Evolutionary conservation across 1,139 yeast genomes (phyloP).

Genomic region (Meyerozyma sp.): DNA sequence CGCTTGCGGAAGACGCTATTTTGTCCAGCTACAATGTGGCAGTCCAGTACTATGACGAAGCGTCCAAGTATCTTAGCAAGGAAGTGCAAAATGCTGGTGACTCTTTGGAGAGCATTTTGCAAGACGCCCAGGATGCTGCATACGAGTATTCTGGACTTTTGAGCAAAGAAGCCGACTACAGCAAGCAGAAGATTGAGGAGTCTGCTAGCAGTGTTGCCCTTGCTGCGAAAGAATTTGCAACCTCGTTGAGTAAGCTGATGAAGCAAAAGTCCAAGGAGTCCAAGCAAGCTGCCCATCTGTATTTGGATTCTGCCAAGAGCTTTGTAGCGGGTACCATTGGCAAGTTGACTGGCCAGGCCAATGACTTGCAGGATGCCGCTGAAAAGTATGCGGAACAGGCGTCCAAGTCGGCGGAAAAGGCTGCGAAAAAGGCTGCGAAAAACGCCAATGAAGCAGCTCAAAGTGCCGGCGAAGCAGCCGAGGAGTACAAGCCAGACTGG

Average conservation of each 20-base stretch:
- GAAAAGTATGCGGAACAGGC: conserved; percentile 3
- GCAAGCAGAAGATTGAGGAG: conserved; percentile 8
- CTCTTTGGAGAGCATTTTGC: conserved; percentile 17
- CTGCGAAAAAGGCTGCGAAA: neutral
- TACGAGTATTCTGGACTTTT: conserved; percentile 16
- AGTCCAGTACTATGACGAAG: conserved; percentile 38
- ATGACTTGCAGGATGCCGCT: conserved; percentile 4
- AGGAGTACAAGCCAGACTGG: conserved; percentile 6
- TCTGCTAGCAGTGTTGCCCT: conserved; percentile 13
- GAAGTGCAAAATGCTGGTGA: conserved; percentile 15
- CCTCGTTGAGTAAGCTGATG: neutral
- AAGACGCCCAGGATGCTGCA: conserved; percentile 17
- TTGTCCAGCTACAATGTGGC: conserved; percentile 18
- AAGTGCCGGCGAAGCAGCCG: conserved; percentile 9
- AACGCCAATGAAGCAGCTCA: conserved; percentile 8
- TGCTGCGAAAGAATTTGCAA: conserved; percentile 12
- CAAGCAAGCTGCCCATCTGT: neutral
- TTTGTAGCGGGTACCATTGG: neutral
- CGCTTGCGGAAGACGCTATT: conserved; percentile 19
- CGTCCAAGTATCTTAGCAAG: conserved; percentile 23
- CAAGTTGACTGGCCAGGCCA: conserved; percentile 1
- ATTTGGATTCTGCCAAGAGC: neutral
- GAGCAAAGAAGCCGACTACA: conserved; percentile 9
- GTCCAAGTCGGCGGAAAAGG: neutral
- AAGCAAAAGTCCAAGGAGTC: neutral